These are phyloP conservation scores for Botrytis aclada DNA, from an alignment of 2,329 filamentous ascomycete species.

Conservation along the genomic window DNA sequence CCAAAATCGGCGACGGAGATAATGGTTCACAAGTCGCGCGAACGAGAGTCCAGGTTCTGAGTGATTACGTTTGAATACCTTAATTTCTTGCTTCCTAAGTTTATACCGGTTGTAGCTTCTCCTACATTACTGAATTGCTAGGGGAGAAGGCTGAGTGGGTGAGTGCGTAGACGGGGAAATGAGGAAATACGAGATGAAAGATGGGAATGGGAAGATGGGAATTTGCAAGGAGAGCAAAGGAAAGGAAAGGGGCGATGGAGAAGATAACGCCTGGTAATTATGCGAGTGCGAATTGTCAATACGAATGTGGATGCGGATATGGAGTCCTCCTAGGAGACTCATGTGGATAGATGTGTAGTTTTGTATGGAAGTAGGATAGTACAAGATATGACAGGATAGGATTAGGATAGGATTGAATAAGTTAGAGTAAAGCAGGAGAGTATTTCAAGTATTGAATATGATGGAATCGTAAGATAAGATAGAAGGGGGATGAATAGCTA, in stretches of 20 bases:
- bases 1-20: slow-evolving; percentile 53
- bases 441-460: neutral
- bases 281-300: neutral
- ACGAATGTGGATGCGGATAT: neutral
- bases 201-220: neutral
- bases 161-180: no score
- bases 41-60: slow-evolving; percentile 57
- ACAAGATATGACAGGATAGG: neutral
- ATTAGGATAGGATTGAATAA: neutral
- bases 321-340: neutral
- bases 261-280: neutral
- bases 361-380: no score
- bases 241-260: neutral
- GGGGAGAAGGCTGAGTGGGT: no score
- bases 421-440: neutral
- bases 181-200: neutral
- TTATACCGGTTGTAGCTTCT: neutral
- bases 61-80: slow-evolving; percentile 42
- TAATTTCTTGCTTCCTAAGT: neutral
- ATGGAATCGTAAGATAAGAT: neutral
- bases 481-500: neutral
- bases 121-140: neutral
- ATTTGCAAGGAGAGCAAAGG: neutral
- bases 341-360: neutral
- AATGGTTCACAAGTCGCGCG: slow-evolving; percentile 57